These are phyloP conservation scores for Gamarada debralockiae DNA, from an alignment of 495 filamentous ascomycete genomes.

Conservation along the genomic window DNA sequence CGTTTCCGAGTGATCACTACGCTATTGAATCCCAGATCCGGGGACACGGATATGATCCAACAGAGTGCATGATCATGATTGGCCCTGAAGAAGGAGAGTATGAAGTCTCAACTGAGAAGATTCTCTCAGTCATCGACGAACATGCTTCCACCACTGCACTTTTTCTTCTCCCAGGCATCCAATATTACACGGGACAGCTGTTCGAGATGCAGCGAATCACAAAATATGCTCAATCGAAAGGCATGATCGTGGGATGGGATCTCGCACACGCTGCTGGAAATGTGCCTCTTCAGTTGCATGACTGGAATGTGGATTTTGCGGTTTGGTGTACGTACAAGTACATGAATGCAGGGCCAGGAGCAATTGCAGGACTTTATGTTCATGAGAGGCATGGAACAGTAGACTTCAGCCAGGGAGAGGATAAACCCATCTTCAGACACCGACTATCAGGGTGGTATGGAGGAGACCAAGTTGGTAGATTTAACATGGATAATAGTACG, in stretches of 20 bases:
- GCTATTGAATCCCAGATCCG: constrained; percentile 82
- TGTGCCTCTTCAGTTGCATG: constrained; percentile 75
- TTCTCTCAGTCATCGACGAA: constrained; percentile 71
- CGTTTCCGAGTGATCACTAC: constrained; percentile 96
- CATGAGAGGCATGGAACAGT: constrained; percentile 69
- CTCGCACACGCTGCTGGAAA: constrained; percentile 94
- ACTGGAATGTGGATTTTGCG: constrained; percentile 94
- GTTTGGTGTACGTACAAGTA: constrained; percentile 99
- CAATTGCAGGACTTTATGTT: constrained; percentile 88
- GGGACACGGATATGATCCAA: constrained; percentile 66
- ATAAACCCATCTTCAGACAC: constrained; percentile 24
- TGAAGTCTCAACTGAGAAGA: constrained; percentile 24
- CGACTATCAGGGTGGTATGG: constrained; percentile 84
- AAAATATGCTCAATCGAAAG: constrained; percentile 68
- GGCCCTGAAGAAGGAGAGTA: constrained; percentile 17
- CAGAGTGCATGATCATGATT: constrained; percentile 71
- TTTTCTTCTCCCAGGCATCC: constrained; percentile 81
- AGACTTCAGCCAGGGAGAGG: constrained; percentile 28
- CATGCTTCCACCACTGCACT: constrained; percentile 76
- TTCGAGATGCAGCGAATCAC: constrained; percentile 85
- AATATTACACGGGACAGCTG: constrained; percentile 92
- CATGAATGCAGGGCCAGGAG: constrained; percentile 85
- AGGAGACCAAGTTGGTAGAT: constrained; percentile 68
- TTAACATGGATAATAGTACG: constrained; percentile 66
- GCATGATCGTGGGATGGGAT: constrained; percentile 87